Base-by-base conservation (phyloP, 1,284 basidiomycete species). In the Leccinum brunneo-olivaceum region DNA sequence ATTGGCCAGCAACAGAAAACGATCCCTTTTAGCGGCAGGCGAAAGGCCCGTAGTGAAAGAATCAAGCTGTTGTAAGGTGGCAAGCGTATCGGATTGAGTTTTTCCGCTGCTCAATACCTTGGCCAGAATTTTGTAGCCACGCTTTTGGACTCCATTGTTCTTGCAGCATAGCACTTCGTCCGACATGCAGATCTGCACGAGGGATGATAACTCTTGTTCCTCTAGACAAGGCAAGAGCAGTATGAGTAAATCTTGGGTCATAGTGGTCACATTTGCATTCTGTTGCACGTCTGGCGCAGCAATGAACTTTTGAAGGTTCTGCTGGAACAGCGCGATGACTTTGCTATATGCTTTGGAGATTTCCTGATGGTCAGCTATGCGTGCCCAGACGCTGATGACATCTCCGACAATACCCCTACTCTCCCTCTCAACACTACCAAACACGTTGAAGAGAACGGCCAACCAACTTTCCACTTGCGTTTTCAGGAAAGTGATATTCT, bases 381-480 rank as follows among this genome's bases (percentile, higher is more conserved):
- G 76, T 19, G 89, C 73, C 88, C 94, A 98, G n/a, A 77, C 73
- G 16, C 74, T 77, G 54, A 98, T 88, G 27, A 90, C 89, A 44
- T 95, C 91, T 29, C 91, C 89, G n/a, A 98, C 81, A 65, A 82
- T 76, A 4, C 81, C 83, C 37, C 91, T 78, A 35, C 75, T 77
- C 51, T 95, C 90, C 35, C 80, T 73, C 4, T 77, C 78, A 18
- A 89, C 79, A 55, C 81, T 92, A 49, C 86, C 78, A 64, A 97
- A 98, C n/a, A 99, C 84, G 61, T 99, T 98, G 72, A 98, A 95
- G 34, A 97, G 73, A 4, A 98, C 90, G 0, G 91, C 85, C 20
- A 98, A 77, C 82, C 96, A 94, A 58, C 90, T 95, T 59, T 92
- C 88, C 0, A 83, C 84, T 56, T 97, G 84, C 0, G 73, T 72